Conservation (phyloP, 2,329 filamentous ascomycete genomes). For the Biscogniauxia mediterranea region DNA sequence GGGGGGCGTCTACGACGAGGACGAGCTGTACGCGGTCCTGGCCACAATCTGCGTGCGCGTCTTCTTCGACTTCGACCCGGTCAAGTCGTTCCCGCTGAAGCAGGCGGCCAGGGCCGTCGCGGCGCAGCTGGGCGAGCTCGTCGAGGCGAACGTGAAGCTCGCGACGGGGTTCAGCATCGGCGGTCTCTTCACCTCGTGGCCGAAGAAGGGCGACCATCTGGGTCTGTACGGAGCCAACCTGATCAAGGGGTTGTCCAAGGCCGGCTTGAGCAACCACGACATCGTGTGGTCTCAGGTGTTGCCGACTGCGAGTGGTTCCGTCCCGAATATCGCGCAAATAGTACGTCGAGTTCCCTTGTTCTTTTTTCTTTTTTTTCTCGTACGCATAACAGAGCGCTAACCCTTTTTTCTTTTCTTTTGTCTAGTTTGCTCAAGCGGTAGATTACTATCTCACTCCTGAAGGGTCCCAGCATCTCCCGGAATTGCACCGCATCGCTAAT, state of each 20-base stretch:
- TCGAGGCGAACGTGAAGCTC: constrained; percentile 65
- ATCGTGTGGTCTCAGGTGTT: constrained; percentile 71
- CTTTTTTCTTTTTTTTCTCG: too few relatives aligned
- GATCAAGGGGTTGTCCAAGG: constrained; percentile 63
- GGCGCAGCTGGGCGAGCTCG: constrained; percentile 56
- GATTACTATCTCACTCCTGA: constrained; percentile 67
- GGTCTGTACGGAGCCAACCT: constrained; percentile 63
- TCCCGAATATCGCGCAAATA: constrained; percentile 69
- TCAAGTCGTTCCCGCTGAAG: constrained; percentile 63
- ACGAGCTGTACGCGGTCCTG: constrained; percentile 57
- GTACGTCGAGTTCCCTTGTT: constrained; percentile 39
- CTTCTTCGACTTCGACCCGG: constrained; percentile 62
- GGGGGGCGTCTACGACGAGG: constrained; percentile 56
- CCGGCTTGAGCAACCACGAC: constrained; percentile 60
- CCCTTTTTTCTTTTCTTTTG: constrained; percentile 16
- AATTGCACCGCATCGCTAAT: constrained; percentile 60
- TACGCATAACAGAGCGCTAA: neutral
- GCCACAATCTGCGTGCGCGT: constrained; percentile 56
- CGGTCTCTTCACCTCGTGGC: constrained; percentile 52
- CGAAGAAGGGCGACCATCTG: constrained; percentile 53
- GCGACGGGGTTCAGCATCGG: constrained; percentile 44
- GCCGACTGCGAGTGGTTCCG: constrained; percentile 64
- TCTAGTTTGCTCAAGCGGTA: constrained; percentile 67
- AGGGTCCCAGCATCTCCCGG: constrained; percentile 54
- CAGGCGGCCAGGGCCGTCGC: constrained; percentile 57